Evolutionary conservation across 164 flowering plant species (phyloP).

Genomic region (Chloranthus sessilifolius): DNA sequence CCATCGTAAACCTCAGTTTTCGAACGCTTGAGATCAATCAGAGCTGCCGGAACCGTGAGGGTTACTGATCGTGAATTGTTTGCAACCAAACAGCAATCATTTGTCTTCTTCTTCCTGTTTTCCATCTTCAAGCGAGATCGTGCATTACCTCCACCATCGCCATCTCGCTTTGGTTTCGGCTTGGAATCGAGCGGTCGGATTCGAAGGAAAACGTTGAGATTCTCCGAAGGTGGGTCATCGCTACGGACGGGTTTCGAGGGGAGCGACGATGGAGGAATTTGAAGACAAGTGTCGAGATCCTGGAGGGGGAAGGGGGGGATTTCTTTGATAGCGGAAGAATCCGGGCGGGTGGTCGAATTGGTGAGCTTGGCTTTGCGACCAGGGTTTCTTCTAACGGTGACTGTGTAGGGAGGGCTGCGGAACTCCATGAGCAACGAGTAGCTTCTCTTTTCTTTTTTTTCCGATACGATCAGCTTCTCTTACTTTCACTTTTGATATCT

Average conservation of each 20-base stretch:
- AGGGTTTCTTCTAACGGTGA: constrained; percentile 68
- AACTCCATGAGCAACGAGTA: constrained; percentile 22
- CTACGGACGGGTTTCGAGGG: constrained; percentile 14
- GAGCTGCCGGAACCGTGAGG: constrained; percentile 36
- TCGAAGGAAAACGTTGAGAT: constrained; percentile 53
- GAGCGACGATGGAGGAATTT: constrained; percentile 22
- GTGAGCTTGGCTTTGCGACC: constrained; percentile 53
- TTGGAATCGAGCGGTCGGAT: constrained; percentile 38
- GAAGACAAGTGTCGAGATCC: constrained; percentile 12
- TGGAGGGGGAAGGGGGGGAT: constrained; percentile 37
- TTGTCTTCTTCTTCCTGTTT: constrained; percentile 16
- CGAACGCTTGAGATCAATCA: constrained; percentile 45
- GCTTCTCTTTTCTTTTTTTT: neutral
- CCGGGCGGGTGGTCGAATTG: constrained; percentile 26
- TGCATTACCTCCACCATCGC: neutral
- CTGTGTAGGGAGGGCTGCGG: constrained; percentile 32
- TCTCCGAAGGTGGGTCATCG: constrained; percentile 18
- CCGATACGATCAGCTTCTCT: too few species aligned
- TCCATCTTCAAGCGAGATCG: constrained; percentile 17
- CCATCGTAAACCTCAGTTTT: constrained; percentile 75
- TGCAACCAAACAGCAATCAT: constrained; percentile 36
- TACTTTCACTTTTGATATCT: too few species aligned
- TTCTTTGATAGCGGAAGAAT: constrained; percentile 3
- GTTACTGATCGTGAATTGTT: constrained; percentile 52
- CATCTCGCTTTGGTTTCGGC: constrained; percentile 5